phyloP scores from a whole-genome alignment of 192 early-diverging fungal species.

The Spinellus fusiger region DNA sequence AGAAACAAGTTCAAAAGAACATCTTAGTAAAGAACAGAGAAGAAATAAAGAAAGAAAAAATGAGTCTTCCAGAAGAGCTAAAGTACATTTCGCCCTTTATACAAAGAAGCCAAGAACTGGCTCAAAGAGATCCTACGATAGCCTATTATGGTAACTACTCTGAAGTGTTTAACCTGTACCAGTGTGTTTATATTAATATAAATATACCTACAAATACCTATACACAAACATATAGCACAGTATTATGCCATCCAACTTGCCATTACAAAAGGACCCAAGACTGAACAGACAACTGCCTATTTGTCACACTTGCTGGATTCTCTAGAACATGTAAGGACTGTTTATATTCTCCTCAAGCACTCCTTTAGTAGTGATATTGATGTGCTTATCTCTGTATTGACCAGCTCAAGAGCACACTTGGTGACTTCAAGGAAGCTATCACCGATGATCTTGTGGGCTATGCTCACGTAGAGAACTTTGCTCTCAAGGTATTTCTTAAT shows the following conservation, averaged over 20 bases:
- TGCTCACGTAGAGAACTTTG: conserved; percentile 86
- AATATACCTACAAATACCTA: neutral
- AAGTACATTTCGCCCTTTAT: conserved; percentile 71
- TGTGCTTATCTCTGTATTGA: neutral
- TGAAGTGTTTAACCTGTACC: no score
- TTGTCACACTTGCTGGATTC: conserved; percentile 65
- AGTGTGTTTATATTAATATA: neutral
- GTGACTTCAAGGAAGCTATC: conserved; percentile 56
- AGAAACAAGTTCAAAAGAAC: no score
- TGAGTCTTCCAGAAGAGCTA: conserved; percentile 53
- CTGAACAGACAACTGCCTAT: conserved; percentile 53
- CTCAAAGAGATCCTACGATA: conserved; percentile 76
- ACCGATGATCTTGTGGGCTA: conserved; percentile 69
- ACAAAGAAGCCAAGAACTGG: conserved; percentile 77
- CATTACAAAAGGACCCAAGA: conserved; percentile 50
- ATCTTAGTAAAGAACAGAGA: no score
- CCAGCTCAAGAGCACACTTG: conserved; percentile 68
- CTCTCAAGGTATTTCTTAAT: conserved; percentile 77
- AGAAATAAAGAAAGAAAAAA: no score
- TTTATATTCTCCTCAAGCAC: neutral
- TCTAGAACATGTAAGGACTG: conserved; percentile 72
- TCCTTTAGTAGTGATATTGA: neutral
- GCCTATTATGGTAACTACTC: conserved; percentile 82
- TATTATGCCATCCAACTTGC: conserved; percentile 83
- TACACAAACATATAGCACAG: conserved; percentile 44